Evolutionary conservation across 352 stramenopile genomes (phyloP).

Genomic region (Phytophthora fragariae): DNA sequence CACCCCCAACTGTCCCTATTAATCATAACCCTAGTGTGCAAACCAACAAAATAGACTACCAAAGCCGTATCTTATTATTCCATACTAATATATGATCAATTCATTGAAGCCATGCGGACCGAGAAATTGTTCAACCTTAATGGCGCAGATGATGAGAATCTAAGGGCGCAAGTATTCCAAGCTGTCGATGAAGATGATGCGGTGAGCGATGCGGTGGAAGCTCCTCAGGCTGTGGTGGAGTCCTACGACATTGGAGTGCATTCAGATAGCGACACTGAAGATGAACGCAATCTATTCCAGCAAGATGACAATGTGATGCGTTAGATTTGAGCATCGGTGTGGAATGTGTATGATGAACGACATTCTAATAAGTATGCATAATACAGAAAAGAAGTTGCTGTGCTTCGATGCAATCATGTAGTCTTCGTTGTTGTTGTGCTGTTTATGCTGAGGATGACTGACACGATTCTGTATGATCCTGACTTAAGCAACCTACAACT

Average conservation of each 20-base stretch:
- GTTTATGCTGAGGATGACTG: background rate
- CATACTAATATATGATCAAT: conserved; percentile 14
- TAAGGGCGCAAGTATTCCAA: too few relatives aligned
- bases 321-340: background rate
- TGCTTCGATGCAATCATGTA: too few relatives aligned
- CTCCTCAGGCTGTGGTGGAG: background rate
- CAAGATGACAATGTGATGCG: background rate
- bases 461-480: background rate
- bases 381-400: background rate
- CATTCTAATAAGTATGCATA: background rate
- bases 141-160: too few relatives aligned
- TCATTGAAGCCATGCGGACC: background rate
- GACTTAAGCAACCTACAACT: background rate
- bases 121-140: background rate
- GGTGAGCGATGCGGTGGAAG: too few relatives aligned
- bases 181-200: too few relatives aligned
- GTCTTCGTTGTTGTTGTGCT: background rate
- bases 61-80: conserved; percentile 32
- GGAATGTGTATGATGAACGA: background rate
- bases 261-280: background rate
- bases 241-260: background rate
- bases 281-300: background rate
- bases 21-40: conserved; percentile 36
- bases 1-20: conserved; percentile 32
- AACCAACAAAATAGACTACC: conserved; percentile 37